A percentile compares a stretch with the other conserved stretches of the same genome.
phyloP scores from a whole-genome alignment of 2,329 filamentous ascomycete species.

The Aureobasidium mangrovei region DNA sequence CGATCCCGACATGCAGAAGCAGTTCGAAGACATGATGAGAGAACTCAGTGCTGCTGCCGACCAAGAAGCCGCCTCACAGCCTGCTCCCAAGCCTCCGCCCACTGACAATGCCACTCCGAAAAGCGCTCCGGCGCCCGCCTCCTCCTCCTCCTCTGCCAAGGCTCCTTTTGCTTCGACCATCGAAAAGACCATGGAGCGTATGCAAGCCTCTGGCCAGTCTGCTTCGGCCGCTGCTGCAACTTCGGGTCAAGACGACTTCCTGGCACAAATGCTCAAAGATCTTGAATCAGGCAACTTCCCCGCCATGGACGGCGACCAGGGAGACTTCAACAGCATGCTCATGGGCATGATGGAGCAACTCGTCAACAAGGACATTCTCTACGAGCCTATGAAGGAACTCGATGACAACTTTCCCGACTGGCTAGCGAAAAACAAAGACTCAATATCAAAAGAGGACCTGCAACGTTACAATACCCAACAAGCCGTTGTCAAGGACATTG shows the following conservation, averaged over 20 bases:
- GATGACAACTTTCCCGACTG: slow-evolving; percentile 86
- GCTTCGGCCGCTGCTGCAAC: slow-evolving; percentile 55
- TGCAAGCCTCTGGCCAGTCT: slow-evolving; percentile 80
- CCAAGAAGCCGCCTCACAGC: slow-evolving; percentile 22
- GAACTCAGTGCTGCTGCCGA: slow-evolving; percentile 46
- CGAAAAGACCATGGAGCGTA: slow-evolving; percentile 86
- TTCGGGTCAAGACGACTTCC: slow-evolving; percentile 61
- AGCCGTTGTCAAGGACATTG: slow-evolving; percentile 72
- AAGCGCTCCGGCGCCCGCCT: slow-evolving; percentile 19
- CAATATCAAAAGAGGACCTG: slow-evolving; percentile 59
- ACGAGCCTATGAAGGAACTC: slow-evolving; percentile 97
- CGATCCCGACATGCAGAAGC: slow-evolving; percentile 59
- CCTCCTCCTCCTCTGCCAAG: slow-evolving; percentile 4
- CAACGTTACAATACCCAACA: slow-evolving; percentile 76
- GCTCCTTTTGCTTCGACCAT: slow-evolving; percentile 81
- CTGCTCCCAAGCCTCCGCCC: slow-evolving; percentile 18
- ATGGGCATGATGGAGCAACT: slow-evolving; percentile 98
- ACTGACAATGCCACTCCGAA: slow-evolving; percentile 9
- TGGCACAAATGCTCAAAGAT: slow-evolving; percentile 87
- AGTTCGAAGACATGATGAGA: slow-evolving; percentile 71
- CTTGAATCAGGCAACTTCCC: slow-evolving; percentile 57
- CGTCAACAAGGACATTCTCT: slow-evolving; percentile 95
- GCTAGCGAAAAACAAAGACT: slow-evolving; percentile 68
- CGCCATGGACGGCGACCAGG: slow-evolving; percentile 51
- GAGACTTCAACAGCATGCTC: slow-evolving; percentile 89